Base-by-base conservation (phyloP, 495 filamentous ascomycete genomes). In the Apiosordaria backusii region DNA sequence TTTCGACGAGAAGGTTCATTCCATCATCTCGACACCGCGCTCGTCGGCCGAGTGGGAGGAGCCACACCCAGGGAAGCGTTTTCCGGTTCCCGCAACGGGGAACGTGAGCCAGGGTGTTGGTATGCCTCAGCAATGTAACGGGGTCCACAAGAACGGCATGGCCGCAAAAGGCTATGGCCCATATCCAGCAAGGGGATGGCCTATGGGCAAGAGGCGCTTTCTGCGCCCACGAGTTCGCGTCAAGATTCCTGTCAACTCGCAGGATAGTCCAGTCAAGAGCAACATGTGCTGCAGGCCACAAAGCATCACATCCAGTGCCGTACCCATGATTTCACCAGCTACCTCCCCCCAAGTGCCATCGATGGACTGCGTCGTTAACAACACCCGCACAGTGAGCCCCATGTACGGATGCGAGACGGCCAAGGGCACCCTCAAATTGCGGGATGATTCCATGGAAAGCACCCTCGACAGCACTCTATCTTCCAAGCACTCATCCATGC, bases 161-260 rank as follows among this genome's bases (percentile, higher is more conserved):
- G 79, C 83, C 83, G 83, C 81, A 79, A 85, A 84, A 82, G 75
- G 66, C 62, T 76, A 71, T 67, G 55, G 65, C 54, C 68, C 70
- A 68, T 71, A 68, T 52, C 61, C 55, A 50, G 35, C 19, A 57
- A 70, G 68, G 35, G 70, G 62, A 60, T 69, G 60, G 71, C 66
- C 54, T 25, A 67, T 45, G 35, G 35, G 53, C 52, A 66, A 63
- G 55, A 74, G 75, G 63, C 74, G 70, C 60, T 68, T 76, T 57
- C 40, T 69, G 4, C 74, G 70, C 45, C 61, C 75, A 40, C 72
- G 74, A 62, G 55, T 73, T 15, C 70, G 74, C 21, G 69, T 76
- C 24, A 81, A 72, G 58, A 78, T 81, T 57, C 78, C 82, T 9
- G 68, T 65, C 10, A 75, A 74, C 60, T 59, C 71, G 18, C 74